Base-by-base conservation (phyloP, 768 basidiomycete species). In the Ephemerocybe angulata region DNA sequence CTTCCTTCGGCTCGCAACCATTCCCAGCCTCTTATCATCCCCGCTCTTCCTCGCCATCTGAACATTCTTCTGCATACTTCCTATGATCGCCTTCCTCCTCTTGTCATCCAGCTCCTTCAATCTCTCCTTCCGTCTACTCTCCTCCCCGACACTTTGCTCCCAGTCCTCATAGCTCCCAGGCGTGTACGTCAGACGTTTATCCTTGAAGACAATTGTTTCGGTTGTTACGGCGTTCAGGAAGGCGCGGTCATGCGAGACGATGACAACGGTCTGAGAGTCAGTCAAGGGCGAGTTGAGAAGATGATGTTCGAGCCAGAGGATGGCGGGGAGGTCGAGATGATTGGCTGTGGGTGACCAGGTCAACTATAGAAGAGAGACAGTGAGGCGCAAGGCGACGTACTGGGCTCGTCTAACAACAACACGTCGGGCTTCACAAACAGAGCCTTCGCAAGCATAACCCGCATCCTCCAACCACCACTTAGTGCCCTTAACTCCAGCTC, bases 381-480 rank as follows among this genome's bases (percentile, higher is more conserved):
- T 29, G 1, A 1, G 1, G n/a, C 15, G 4, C 24, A 8, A 3
- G 25, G 19, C 10, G 27, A 63, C 68, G 4, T 52, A 71, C 70
- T 76, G 13, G 77, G 78, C 64, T 86, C 84, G 58, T 86, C 85
- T 33, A 86, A 68, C 10, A 85, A 69, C 21, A 87, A 66, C 12
- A 87, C 67, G 57, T 88, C 82, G 6, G 75, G 75, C 28, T 78
- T 73, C 33, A 82, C 74, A 52, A 86, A 76, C 13, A 88, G 69
- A 0, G 82, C 80, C 28, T 76, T 76, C 3, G 85, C 86, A 2
- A 88, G 73, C 29, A 77, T 76, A 54, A 80, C 80, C 19, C 85
- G 73, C 41, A 82, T 81, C 37, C 79, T 68, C 86, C 86, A 88
- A 0, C 86, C 87, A 17, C 86, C 86, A 24, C 82, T 84, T 22